Percentiles rank a stretch among this genome's conserved stretches.
phyloP scores from a whole-genome alignment of 306 rosid species.

The Urtica urens region DNA sequence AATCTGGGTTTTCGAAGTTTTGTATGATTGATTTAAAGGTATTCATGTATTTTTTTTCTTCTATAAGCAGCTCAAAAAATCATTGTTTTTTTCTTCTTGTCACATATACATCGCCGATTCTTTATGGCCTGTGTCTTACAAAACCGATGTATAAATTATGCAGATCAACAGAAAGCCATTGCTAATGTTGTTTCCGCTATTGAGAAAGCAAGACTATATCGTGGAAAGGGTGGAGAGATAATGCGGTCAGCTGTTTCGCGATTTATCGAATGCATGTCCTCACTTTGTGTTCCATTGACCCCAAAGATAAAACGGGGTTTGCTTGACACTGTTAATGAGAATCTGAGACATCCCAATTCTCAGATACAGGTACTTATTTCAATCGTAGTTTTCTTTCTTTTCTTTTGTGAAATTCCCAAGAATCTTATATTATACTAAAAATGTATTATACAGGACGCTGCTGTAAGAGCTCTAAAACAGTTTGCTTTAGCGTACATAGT shows the following conservation, averaged over 20 bases:
- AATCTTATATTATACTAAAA: slow-evolving; percentile 2
- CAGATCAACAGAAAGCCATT: slow-evolving; percentile 65
- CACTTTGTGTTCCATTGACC: slow-evolving; percentile 38
- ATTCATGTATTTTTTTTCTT: no score
- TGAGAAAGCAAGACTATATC: slow-evolving; percentile 86
- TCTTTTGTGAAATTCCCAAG: slow-evolving; percentile 14
- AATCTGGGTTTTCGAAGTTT: neutral
- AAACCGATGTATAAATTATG: no score
- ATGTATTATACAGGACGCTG: slow-evolving; percentile 51
- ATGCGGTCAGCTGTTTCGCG: slow-evolving; percentile 94
- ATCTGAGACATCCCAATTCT: slow-evolving; percentile 92
- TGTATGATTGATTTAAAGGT: no score
- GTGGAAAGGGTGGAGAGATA: slow-evolving; percentile 98
- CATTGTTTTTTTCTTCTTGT: no score
- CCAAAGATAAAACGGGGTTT: slow-evolving; percentile 58
- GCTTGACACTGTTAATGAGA: slow-evolving; percentile 77
- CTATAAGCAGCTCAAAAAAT: no score
- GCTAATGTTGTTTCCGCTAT: slow-evolving; percentile 75
- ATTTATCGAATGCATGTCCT: slow-evolving; percentile 69
- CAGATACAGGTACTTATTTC: slow-evolving; percentile 71
- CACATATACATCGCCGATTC: no score
- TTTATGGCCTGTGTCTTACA: no score
- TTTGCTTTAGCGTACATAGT: slow-evolving; percentile 53
- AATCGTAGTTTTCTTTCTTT: slow-evolving; percentile 4
- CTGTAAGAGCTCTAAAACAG: slow-evolving; percentile 63